phyloP scores from a whole-genome alignment of 2,329 filamentous ascomycete species.

The Fusarium vanettenii region DNA sequence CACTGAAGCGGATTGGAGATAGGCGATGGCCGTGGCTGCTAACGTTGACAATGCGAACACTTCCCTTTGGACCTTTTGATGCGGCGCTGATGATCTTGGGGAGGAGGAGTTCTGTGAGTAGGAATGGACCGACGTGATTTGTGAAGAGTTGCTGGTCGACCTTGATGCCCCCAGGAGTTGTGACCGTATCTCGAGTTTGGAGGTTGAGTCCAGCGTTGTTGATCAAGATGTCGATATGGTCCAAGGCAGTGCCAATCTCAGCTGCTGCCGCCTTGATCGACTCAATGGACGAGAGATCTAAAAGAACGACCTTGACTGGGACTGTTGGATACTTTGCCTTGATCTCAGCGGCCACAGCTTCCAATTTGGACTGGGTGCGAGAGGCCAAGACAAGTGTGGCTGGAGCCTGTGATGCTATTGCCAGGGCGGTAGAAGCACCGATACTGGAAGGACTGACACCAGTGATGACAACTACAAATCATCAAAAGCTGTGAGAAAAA shows the following conservation, averaged over 20 bases:
- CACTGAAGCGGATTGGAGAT: slow-evolving; percentile 54
- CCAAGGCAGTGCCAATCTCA: not conserved
- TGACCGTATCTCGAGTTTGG: not conserved
- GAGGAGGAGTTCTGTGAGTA: slow-evolving; percentile 54
- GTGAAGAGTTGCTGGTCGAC: slow-evolving; percentile 44
- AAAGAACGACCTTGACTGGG: not conserved
- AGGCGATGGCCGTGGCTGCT: slow-evolving; percentile 58
- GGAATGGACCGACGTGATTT: slow-evolving; percentile 54
- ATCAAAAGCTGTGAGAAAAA: not conserved
- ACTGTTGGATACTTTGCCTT: not conserved
- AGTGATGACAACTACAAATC: slow-evolving; percentile 11
- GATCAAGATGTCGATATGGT: slow-evolving; percentile 20
- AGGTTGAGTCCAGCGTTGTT: slow-evolving; percentile 26
- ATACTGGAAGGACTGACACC: slow-evolving; percentile 17
- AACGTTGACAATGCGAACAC: slow-evolving; percentile 55
- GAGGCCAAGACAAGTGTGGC: slow-evolving; percentile 10
- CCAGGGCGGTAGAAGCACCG: slow-evolving; percentile 6
- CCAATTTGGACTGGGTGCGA: slow-evolving; percentile 7
- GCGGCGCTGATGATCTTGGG: slow-evolving; percentile 41
- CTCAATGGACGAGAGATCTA: slow-evolving; percentile 16
- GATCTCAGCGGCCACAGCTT: not conserved
- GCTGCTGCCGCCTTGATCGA: slow-evolving; percentile 3
- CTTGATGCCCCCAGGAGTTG: not conserved
- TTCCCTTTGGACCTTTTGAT: not conserved
- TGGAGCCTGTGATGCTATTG: slow-evolving; percentile 16